Evolutionary conservation across 768 basidiomycete genomes (phyloP).

Genomic region (Suillus placidus): DNA sequence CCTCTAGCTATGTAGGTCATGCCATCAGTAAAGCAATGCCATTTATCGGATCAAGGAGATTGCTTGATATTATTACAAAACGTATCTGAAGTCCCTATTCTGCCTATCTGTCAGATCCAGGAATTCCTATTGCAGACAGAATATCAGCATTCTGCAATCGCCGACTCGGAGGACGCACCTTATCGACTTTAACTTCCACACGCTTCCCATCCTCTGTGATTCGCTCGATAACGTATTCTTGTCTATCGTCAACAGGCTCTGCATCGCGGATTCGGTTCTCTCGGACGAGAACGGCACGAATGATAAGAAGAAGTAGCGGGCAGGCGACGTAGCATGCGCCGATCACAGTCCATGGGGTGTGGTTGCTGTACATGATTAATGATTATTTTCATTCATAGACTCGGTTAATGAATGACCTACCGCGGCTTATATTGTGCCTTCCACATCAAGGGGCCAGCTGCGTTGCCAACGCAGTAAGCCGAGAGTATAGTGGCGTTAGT

Average conservation of each 20-base stretch:
- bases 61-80: neutral
- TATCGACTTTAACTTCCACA: neutral
- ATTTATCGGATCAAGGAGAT: neutral
- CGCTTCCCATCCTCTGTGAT: neutral
- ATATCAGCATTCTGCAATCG: neutral
- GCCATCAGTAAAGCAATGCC: neutral
- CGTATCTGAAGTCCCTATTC: neutral
- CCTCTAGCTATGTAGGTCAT: too few species aligned
- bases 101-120: neutral
- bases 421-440: neutral
- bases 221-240: neutral
- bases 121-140: neutral
- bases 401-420: neutral
- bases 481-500: neutral
- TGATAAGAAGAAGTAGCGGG: neutral
- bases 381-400: neutral
- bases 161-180: neutral
- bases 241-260: neutral
- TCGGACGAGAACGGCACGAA: neutral
- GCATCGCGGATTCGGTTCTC: neutral
- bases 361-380: neutral
- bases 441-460: neutral
- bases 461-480: neutral
- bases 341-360: neutral
- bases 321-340: neutral